Conservation (phyloP, 2,329 filamentous ascomycete species). For the Ceratocystis huliohia region DNA sequence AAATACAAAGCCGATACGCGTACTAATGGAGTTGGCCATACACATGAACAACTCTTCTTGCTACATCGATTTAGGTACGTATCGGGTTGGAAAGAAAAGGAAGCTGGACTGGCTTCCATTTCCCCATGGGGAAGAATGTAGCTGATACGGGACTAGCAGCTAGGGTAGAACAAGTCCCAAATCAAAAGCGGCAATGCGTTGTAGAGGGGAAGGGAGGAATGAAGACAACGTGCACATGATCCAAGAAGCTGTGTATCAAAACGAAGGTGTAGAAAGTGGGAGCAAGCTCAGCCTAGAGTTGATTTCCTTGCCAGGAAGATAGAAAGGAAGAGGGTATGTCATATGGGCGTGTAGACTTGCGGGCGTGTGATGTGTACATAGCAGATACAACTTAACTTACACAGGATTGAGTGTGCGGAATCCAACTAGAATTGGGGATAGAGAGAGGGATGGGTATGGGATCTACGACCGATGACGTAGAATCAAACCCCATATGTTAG, state of each 20-base stretch:
- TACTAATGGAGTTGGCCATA: background rate
- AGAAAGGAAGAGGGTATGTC: background rate
- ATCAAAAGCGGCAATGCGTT: background rate
- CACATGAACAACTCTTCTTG: too few relatives aligned
- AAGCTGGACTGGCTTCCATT: constrained; percentile 2
- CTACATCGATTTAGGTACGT: too few relatives aligned
- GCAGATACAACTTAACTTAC: background rate
- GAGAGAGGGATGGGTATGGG: background rate
- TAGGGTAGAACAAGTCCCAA: background rate
- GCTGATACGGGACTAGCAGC: constrained; percentile 8
- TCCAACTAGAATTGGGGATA: background rate
- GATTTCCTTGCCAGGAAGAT: background rate
- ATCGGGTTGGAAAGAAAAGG: background rate
- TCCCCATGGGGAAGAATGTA: constrained; percentile 10
- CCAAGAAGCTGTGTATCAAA: background rate
- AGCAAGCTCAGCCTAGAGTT: background rate
- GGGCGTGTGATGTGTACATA: background rate
- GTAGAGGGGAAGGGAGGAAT: background rate
- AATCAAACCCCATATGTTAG: background rate
- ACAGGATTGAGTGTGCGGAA: background rate
- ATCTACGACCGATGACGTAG: constrained; percentile 7
- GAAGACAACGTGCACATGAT: background rate
- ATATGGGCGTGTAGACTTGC: background rate
- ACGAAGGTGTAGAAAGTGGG: background rate
- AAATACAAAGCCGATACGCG: background rate